These are phyloP conservation scores for Colletotrichum australisinense DNA, from an alignment of 2,329 filamentous ascomycete genomes.

Conservation along the genomic window DNA sequence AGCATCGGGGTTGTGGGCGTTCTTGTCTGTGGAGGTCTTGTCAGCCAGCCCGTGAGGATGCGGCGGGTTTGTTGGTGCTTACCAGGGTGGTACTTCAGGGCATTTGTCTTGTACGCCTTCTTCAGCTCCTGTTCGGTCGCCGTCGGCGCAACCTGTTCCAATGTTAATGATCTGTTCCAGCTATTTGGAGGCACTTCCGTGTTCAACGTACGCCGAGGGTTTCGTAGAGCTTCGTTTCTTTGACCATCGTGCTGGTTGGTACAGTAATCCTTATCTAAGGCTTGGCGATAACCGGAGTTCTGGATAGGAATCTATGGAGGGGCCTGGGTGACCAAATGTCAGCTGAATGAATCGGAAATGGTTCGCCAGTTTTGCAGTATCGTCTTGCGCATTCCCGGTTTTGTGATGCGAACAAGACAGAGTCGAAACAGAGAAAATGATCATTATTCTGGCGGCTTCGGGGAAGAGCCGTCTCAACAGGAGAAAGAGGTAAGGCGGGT, in stretches of 20 bases:
- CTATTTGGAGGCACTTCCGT: not conserved
- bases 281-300: slow-evolving; percentile 11
- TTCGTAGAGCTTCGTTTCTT: slow-evolving; percentile 84
- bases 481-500: not conserved
- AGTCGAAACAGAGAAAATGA: not conserved
- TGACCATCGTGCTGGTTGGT: slow-evolving; percentile 68
- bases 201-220: slow-evolving; percentile 74
- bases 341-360: slow-evolving; percentile 1
- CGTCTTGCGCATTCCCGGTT: not conserved
- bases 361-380: not conserved
- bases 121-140: slow-evolving; percentile 90
- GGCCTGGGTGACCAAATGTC: slow-evolving; percentile 16
- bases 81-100: slow-evolving; percentile 88
- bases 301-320: slow-evolving; percentile 21
- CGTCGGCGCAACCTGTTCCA: slow-evolving; percentile 75
- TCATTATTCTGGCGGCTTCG: not conserved
- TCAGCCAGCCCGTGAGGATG: not conserved
- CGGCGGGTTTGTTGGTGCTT: slow-evolving; percentile 47
- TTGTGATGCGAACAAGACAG: not conserved
- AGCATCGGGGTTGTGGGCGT: slow-evolving; percentile 90
- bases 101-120: slow-evolving; percentile 87
- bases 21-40: slow-evolving; percentile 79
- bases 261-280: slow-evolving; percentile 25
- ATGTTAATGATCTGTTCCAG: not conserved
- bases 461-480: not conserved